phyloP scores from a whole-genome alignment of 2,329 filamentous ascomycete species.

The Dactylellina leptospora region DNA sequence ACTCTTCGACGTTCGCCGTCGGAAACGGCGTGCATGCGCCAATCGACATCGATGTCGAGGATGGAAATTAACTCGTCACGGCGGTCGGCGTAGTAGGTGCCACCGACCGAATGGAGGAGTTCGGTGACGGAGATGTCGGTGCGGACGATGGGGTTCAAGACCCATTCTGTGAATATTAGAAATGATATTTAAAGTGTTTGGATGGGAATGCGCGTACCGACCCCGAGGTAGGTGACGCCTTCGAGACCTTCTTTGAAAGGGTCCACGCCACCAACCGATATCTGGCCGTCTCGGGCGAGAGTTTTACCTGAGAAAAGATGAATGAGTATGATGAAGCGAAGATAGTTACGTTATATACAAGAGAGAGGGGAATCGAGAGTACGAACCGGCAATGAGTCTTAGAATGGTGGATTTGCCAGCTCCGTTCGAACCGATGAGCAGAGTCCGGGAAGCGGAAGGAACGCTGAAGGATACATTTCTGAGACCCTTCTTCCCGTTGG shows the following conservation, averaged over 20 bases:
- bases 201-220: conserved; percentile 60
- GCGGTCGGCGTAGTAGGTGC: conserved; percentile 80
- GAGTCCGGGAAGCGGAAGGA: conserved; percentile 82
- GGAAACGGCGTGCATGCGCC: conserved; percentile 95
- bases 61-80: conserved; percentile 87
- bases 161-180: conserved; percentile 76
- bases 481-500: conserved; percentile 82
- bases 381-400: conserved; percentile 71
- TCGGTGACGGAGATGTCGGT: conserved; percentile 92
- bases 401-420: conserved; percentile 97
- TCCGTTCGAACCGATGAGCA: conserved; percentile 95
- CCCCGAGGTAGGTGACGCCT: conserved; percentile 94
- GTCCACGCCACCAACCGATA: conserved; percentile 82
- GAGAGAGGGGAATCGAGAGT: not conserved
- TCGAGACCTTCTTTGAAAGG: conserved; percentile 90
- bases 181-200: no score
- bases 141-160: conserved; percentile 93
- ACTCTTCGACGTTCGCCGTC: conserved; percentile 89
- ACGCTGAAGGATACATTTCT: conserved; percentile 76
- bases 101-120: conserved; percentile 84
- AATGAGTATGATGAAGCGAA: not conserved
- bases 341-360: not conserved
- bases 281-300: conserved; percentile 78
- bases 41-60: conserved; percentile 87
- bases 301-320: conserved; percentile 78